Conservation (phyloP, 805 yeast species). For the Pichia phayaonensis region DNA sequence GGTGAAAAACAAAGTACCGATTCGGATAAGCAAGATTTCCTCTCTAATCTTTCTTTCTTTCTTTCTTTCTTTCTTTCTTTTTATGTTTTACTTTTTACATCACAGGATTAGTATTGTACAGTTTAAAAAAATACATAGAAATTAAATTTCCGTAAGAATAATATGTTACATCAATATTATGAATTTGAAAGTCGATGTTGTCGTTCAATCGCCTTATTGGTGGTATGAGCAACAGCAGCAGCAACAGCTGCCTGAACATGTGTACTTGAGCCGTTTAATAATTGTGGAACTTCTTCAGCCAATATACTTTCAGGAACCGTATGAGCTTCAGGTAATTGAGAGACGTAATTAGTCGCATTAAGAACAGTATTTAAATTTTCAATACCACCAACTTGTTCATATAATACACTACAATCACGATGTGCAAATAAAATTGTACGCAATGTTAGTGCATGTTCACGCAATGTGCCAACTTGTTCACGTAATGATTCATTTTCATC, state of each 20-base stretch:
- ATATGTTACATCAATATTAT: background rate
- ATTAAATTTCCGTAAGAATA: background rate
- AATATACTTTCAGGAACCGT: constrained; percentile 1
- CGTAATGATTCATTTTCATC: constrained; percentile 62
- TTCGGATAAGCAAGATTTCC: background rate
- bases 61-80: too few species aligned
- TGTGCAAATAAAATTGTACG: constrained; percentile 42
- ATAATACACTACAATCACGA: constrained; percentile 38
- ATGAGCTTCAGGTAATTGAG: constrained; percentile 15
- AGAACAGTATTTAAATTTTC: constrained; percentile 38
- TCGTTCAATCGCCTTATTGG: constrained; percentile 18
- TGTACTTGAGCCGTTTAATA: constrained; percentile 8
- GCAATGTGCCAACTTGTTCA: constrained; percentile 46
- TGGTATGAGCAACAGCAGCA: constrained; percentile 22
- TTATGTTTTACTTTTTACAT: too few species aligned
- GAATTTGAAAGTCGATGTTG: constrained; percentile 9
- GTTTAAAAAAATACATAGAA: background rate
- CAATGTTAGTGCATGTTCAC: constrained; percentile 49
- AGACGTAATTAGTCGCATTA: constrained; percentile 24
- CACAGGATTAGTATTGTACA: background rate
- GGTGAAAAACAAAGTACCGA: background rate
- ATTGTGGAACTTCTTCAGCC: constrained; percentile 7
- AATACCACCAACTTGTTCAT: constrained; percentile 39
- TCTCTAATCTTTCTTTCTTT: too few species aligned
- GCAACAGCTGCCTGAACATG: constrained; percentile 21